Percentiles rank a stretch among this genome's conserved stretches.
phyloP scores from a whole-genome alignment of 164 flowering plant species.

The Kalanchoe fedtschenkoi region DNA sequence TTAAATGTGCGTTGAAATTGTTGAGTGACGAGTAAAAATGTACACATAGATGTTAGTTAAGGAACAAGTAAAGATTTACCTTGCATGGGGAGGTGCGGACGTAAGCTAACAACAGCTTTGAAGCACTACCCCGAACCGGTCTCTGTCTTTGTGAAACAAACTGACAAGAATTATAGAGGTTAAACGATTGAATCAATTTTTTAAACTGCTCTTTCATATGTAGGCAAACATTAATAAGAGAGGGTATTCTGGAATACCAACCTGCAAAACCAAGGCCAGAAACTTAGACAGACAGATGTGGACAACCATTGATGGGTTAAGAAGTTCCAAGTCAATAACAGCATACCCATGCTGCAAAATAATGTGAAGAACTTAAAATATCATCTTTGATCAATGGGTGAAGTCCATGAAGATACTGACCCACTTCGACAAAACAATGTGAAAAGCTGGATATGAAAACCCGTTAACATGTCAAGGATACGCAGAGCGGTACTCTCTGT shows the following conservation, averaged over 20 bases:
- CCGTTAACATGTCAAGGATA: neutral
- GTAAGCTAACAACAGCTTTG: slow-evolving; percentile 52
- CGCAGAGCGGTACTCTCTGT: too few species aligned
- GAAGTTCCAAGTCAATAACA: slow-evolving; percentile 48
- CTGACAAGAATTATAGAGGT: slow-evolving; percentile 22
- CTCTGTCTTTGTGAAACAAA: slow-evolving; percentile 80
- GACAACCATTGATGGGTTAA: slow-evolving; percentile 40
- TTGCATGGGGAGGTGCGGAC: slow-evolving; percentile 67
- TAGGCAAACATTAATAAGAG: neutral
- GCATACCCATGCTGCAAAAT: slow-evolving; percentile 74
- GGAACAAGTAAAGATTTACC: slow-evolving; percentile 30
- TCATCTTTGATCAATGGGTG: neutral
- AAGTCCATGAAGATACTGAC: neutral
- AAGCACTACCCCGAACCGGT: slow-evolving; percentile 68
- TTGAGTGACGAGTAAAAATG: too few species aligned
- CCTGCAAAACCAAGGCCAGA: slow-evolving; percentile 63
- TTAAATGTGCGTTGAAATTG: too few species aligned
- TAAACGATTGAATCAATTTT: slow-evolving; percentile 3
- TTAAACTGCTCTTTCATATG: neutral
- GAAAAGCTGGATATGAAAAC: neutral
- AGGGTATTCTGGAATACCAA: slow-evolving; percentile 9
- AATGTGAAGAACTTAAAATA: neutral
- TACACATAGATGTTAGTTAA: too few species aligned
- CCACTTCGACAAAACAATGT: neutral
- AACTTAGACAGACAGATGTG: slow-evolving; percentile 64